Base-by-base conservation (phyloP, 805 yeast genomes). In the Debaryomyces prosopidis region DNA sequence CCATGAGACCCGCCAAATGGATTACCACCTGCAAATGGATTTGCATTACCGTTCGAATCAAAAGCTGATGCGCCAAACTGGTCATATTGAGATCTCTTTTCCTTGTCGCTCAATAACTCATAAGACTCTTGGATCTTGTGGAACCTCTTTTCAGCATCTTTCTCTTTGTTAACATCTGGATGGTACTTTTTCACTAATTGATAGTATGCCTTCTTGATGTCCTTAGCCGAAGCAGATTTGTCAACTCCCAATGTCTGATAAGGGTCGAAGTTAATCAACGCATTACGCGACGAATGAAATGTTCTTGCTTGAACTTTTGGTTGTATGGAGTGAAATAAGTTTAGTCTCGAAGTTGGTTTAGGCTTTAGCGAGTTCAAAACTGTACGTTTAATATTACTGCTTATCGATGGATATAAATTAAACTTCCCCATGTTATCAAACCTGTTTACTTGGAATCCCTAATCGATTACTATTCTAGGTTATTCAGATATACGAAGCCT, bases 81-180 rank as follows among this genome's bases (percentile, higher is more conserved):
- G 62, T 94, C 99, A 58, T 82, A 94, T 61, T 94, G 96, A 43
- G 84, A 80, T 57, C 89, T 81, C 75, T 92, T 92, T 16, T 80
- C 80, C 43, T 89, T 87, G 63, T 90, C 95, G 37, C 89, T 83
- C 59, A 94, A 74, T 31, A 94, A 81, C 66, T 94, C 99, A 61
- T 95, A 94, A 1, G 97, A 95, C 52, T 87, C 94, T 62, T 92
- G 98, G 52, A 94, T 80, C 58, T 87, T 89, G 60, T 94, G 98
- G 71, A 94, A 94, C 65, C 83, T 83, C 60, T 82, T 81, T 57
- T 92, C 96, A 0, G 98, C 94, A 15, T 80, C 92, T 19, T 81
- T 79, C 51, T 88, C 97, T 66, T 92, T 94, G 66, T 92, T 94
- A 37, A 94, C 88, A 71, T 94, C 99, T 0, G 99, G 99, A 66